Base-by-base conservation (phyloP, 306 rosid species). In the Alnus rubra region DNA sequence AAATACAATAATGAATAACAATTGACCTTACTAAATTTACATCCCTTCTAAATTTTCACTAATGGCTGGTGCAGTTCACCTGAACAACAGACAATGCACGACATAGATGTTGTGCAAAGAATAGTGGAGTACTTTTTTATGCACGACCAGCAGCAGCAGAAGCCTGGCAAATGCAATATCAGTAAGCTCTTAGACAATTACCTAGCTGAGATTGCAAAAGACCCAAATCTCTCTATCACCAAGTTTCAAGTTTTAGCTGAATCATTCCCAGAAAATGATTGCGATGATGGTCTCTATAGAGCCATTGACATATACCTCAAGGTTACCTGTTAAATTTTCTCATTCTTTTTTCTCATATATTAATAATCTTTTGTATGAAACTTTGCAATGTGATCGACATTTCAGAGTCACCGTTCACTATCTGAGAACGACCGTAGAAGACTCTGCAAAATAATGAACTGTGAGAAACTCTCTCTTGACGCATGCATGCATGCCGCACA, bases 401-500 rank as follows among this genome's bases (percentile, higher is more conserved):
- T 86, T 28, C 87, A 95, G 99, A 89, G 88, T 45, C 98, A 93
- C 85, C 92, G 91, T 77, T 74, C 82, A 78, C 86, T 95, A 56
- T 60, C 91, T 0, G 97, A 95, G 86, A 89, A 93, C 74, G 97
- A 95, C 55, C 82, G 94, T 60, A 90, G 89, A 87, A 90, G 93
- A 90, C 91, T 95, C 13, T 91, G 97, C 90, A 95, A 87, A 86
- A 82, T 82, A 82, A 93, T 95, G 97, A 95, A 87, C 84, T 85
- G 96, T 58, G 88, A 89, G 80, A 95, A 91, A 88, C 88, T 95
- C 49, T 95, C 99, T n/a, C 90, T 93, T 65, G 99, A 95, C 71
- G 99, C 96, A 60, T 89, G 99, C 80, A 79, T 82, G 77, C 99
- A 93, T 67, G 97, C 98, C 18, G 97, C 99, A 72, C 99, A 91